These are phyloP conservation scores for Drosera capensis DNA, from an alignment of 148 eudicot species.

Conservation along the genomic window DNA sequence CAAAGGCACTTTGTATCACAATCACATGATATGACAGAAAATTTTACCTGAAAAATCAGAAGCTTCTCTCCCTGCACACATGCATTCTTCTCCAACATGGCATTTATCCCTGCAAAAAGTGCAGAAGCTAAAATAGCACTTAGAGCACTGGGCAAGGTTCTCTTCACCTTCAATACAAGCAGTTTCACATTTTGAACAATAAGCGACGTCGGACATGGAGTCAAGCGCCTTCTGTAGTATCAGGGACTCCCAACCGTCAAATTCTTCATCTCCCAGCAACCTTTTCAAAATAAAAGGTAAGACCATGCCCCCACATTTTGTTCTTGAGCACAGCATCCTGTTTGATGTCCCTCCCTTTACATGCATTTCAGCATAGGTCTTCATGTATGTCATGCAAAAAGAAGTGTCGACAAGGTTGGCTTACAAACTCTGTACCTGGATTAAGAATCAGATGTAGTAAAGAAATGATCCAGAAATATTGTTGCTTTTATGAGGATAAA, in stretches of 20 bases:
- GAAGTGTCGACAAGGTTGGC: slow-evolving; percentile 81
- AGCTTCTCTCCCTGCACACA: slow-evolving; percentile 82
- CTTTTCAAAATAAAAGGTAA: slow-evolving; percentile 73
- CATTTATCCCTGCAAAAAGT: slow-evolving; percentile 70
- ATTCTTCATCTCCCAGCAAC: slow-evolving; percentile 56
- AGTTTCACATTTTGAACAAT: slow-evolving; percentile 96
- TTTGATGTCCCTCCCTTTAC: slow-evolving; percentile 62
- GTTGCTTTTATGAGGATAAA: too few species aligned
- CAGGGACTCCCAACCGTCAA: slow-evolving; percentile 75
- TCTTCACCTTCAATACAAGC: slow-evolving; percentile 80
- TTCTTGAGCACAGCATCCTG: slow-evolving; percentile 53
- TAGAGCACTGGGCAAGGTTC: slow-evolving; percentile 78
- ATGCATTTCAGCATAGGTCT: slow-evolving; percentile 61
- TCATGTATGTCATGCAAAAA: slow-evolving; percentile 93
- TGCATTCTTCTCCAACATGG: slow-evolving; percentile 67
- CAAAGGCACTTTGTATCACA: neutral
- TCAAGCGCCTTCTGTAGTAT: slow-evolving; percentile 71
- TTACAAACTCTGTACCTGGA: slow-evolving; percentile 66
- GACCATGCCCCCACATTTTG: slow-evolving; percentile 86
- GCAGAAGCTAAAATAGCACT: slow-evolving; percentile 87
- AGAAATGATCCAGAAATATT: too few species aligned
- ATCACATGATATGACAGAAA: slow-evolving; percentile 1
- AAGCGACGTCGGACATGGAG: slow-evolving; percentile 76
- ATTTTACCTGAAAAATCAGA: slow-evolving; percentile 43
- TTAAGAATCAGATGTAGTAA: neutral